phyloP scores from a whole-genome alignment of 805 yeast genomes.

The Barnettozyma sp. region DNA sequence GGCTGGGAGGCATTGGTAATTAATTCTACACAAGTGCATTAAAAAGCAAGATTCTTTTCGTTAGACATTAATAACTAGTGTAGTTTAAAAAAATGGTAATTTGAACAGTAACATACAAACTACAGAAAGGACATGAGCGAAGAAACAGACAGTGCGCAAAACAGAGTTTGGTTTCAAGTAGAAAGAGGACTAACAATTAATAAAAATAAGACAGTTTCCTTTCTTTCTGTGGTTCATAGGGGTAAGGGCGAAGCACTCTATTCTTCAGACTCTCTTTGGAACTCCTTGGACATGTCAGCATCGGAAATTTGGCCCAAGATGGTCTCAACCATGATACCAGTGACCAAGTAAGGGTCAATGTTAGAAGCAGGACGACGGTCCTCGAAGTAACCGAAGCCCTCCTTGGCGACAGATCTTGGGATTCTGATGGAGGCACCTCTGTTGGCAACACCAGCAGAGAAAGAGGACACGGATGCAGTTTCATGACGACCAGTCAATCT shows the following conservation, averaged over 20 bases:
- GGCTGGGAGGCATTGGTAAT: no score
- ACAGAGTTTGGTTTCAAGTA: background rate
- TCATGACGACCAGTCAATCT: constrained; percentile 98
- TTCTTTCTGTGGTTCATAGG: no score
- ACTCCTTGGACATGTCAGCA: constrained; percentile 91
- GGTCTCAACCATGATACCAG: constrained; percentile 97
- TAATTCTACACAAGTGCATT: no score
- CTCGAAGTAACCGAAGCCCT: constrained; percentile 97
- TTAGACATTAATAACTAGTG: no score
- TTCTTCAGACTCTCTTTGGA: constrained; percentile 56
- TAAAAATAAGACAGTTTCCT: no score
- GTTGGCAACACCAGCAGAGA: constrained; percentile 98
- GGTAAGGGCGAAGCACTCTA: constrained; percentile 1
- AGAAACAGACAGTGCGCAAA: no score
- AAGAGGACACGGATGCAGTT: constrained; percentile 88
- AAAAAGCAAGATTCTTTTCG: no score
- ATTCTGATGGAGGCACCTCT: constrained; percentile 99
- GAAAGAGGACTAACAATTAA: no score
- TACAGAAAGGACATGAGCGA: no score
- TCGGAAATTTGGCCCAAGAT: constrained; percentile 91
- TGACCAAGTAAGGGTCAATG: constrained; percentile 97
- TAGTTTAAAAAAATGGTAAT: no score
- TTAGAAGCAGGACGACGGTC: constrained; percentile 99
- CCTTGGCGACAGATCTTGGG: constrained; percentile 97
- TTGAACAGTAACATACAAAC: no score